Evolutionary conservation across 495 filamentous ascomycete species (phyloP), one percentile per base, ranked within the genome.

Genomic region (Ascodesmis nigricans): DNA sequence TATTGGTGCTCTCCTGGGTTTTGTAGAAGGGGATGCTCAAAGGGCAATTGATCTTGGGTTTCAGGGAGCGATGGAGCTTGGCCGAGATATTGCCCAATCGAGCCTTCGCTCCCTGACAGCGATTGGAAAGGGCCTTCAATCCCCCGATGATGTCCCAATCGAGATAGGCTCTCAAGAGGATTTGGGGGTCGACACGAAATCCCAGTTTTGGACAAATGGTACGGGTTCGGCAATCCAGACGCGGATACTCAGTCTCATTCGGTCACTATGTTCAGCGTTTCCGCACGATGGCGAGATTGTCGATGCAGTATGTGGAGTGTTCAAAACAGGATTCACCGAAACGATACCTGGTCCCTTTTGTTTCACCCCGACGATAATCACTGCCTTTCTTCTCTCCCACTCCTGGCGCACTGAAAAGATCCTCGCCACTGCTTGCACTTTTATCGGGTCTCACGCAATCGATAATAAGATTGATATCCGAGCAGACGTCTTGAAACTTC

Each of bases 271-370:
- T 29, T 40, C 43, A 30, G 53, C 64, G 16, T 69, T 80, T 40
- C 60, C 61, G 2, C 52, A 62, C 32, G 68, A 73, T 39, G 65
- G 67, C 21, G 71, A 75, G 28, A 67, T 84, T 11, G 66, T 82
- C 13, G 79, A 87, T 47, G 65, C 67, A 16, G 69, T 70, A 15
- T 91, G 79, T 55, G 64, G 66, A 39, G 69, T 90, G 20, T 59
- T 84, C 35, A 70, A 72, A 37, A 66, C 73, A 11, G 83, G 83
- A 0, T 84, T 78, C 46, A 73, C 72, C 1, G 87, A 95, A 52
- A 65, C 58, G 1, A 65, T 66, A 8, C 73, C 78, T 2, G 78
- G 78, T 0, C 55, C 80, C 22, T 71, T 93, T 56, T 69, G 84
- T 36, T 66, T 93, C 55, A 61, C 78, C 4, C 67, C 78, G 0